Evolutionary conservation across 2,329 filamentous ascomycete genomes (phyloP), one percentile per base, ranked within the genome.

Genomic region (Trichoderma cornu-damae): DNA sequence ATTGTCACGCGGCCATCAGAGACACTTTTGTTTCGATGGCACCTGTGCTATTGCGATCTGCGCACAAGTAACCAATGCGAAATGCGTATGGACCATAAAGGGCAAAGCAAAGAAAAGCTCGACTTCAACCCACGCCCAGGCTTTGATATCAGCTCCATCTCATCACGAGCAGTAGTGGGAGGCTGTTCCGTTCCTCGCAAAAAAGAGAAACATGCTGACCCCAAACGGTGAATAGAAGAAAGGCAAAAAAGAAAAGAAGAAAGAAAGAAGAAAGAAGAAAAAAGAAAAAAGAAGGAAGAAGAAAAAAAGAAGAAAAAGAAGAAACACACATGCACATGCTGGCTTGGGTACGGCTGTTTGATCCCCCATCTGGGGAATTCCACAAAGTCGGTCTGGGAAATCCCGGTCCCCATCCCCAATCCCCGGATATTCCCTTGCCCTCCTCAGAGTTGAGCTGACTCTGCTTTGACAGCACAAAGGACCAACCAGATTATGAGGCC

Each of bases 1-100:
- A 38, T 3, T 26, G 47, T 50, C 47, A 50, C 47, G 47, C 37
- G 47, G 43, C n/a, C 34, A 50, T 50, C 47, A 28, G 22, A 14
- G 32, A 26, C 34, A 38, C 18, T 9, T 14, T 4, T 28, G 34
- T 28, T 16, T 34, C n/a, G 6, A 26, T 43, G 40, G 28, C 9
- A 6, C 28, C 28, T 30, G 28, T 30, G 28, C 28, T 30, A 43
- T 43, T 43, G 32, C 47, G 32, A 50, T 37, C 34, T 26, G 28
- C n/a, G 47, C 47, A 50, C 47, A 6, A 34, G 20, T 50, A 9
- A 7, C n/a, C 26, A 34, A 3, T n/a, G 34, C 22, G 22, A 24
- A 34, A 37, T 4, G 7, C 34, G 20, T 34, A 22, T 49, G 35
- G n/a, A n/a, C n/a, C n/a, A n/a, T n/a, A n/a, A n/a, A 20, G 22